Evolutionary conservation across 768 basidiomycete species (phyloP).

Genomic region (Suillus lakei): DNA sequence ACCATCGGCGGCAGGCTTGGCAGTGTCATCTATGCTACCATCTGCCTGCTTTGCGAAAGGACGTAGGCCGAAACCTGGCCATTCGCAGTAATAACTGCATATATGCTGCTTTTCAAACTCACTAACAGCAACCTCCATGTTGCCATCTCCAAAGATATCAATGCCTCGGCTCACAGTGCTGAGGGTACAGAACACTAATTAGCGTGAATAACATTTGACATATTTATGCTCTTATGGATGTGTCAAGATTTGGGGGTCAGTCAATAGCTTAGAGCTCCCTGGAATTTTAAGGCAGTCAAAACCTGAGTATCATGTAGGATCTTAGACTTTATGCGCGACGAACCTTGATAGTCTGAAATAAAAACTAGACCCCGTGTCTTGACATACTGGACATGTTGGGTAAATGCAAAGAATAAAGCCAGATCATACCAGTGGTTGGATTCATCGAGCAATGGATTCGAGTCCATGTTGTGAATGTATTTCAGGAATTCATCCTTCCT

Average conservation of each 20-base stretch:
- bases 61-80: conserved; percentile 4
- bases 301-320: too few species aligned
- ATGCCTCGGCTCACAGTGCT: too few species aligned
- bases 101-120: conserved; percentile 8
- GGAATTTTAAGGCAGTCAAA: background rate
- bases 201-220: too few species aligned
- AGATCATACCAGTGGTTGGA: too few species aligned
- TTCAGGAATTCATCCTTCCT: conserved; percentile 24
- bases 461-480: conserved; percentile 29
- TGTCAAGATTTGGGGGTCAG: conserved; percentile 28
- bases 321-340: background rate
- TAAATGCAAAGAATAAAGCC: conserved; percentile 29
- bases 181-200: too few species aligned
- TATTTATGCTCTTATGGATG: too few species aligned
- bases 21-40: too few species aligned
- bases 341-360: conserved; percentile 33
- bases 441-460: too few species aligned
- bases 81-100: conserved; percentile 5
- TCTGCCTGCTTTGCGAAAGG: background rate
- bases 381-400: conserved; percentile 27
- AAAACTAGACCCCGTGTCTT: conserved; percentile 25
- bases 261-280: conserved; percentile 13
- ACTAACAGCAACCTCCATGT: background rate
- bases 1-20: too few species aligned
- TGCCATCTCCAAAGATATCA: background rate